Evolutionary conservation across 805 yeast species (phyloP), one percentile per base, ranked within the genome.

Genomic region (Candida bentonensis): DNA sequence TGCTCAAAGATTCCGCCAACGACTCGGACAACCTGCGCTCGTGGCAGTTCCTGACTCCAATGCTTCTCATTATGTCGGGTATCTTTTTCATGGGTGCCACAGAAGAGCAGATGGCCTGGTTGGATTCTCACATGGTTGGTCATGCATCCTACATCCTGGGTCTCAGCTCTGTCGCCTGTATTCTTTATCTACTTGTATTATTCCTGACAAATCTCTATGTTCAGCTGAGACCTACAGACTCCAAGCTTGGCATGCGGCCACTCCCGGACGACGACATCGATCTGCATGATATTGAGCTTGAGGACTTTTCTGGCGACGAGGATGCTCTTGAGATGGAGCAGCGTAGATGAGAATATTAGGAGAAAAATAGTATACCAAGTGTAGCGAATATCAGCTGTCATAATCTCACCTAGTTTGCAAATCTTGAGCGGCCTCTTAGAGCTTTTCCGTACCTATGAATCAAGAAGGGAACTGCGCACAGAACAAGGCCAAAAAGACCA

Each of bases 21-120:
- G 45, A 34, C 21, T 67, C 69, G 41, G 76, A 74, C 3, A 63
- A 62, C 30, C 74, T 85, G 21, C 57, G 68, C 33, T 70, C 88
- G 1, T 86, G 87, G 67, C 97, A 89, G 63, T 83, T 83, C 58
- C 55, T 87, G n/a, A 80, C 97, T 2, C 82, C 96, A 2, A 76
- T 86, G 59, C 74, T 86, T 44, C 67, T 89, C 43, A 73, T 86
- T 2, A 74, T 83, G 50, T 66, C 89, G 1, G 97, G 97, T 1
- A 60, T 82, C 4, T 56, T 84, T 49, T 89, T 89, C 59, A 88
- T 88, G 96, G 76, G 84, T 22, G 97, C 97, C 21, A 88, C 73
- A 49, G 96, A 88, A 58, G 95, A 89, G 59, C 95, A 88, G 58
- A 66, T 89, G 53, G 62, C 63, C 7, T 65, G 85, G 47, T 85